phyloP scores from a whole-genome alignment of 345 rosid species.

The Reutealis trisperma region DNA sequence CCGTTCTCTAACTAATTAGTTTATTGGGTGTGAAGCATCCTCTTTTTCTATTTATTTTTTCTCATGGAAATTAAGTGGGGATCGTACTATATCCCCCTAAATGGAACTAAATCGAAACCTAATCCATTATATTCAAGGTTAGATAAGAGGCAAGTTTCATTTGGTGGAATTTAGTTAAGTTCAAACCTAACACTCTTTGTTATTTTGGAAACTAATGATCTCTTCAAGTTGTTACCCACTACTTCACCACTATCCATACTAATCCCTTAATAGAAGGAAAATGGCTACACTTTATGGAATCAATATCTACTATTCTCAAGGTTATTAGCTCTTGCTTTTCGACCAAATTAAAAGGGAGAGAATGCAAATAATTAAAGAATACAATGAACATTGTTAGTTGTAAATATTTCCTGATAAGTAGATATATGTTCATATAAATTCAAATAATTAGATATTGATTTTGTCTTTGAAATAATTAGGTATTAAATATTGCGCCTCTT shows the following conservation, averaged over 20 bases:
- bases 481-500: too few relatives aligned
- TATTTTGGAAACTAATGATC: neutral
- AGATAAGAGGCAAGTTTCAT: neutral
- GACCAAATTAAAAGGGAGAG: neutral
- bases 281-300: neutral
- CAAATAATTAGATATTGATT: too few relatives aligned
- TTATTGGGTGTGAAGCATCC: neutral
- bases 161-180: constrained; percentile 19
- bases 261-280: neutral
- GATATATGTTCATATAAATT: too few relatives aligned
- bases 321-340: neutral
- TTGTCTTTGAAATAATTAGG: too few relatives aligned
- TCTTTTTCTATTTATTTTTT: too few relatives aligned
- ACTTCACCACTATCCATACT: neutral
- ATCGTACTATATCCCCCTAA: neutral
- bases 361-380: neutral
- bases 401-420: too few relatives aligned
- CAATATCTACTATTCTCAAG: neutral
- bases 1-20: neutral
- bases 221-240: constrained; percentile 1
- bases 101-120: constrained; percentile 8
- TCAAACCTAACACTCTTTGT: constrained; percentile 11
- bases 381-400: too few relatives aligned
- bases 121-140: neutral
- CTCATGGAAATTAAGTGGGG: neutral